Evolutionary conservation across 192 early-diverging fungal genomes (phyloP).

Genomic region (Backusella tuberculispora): DNA sequence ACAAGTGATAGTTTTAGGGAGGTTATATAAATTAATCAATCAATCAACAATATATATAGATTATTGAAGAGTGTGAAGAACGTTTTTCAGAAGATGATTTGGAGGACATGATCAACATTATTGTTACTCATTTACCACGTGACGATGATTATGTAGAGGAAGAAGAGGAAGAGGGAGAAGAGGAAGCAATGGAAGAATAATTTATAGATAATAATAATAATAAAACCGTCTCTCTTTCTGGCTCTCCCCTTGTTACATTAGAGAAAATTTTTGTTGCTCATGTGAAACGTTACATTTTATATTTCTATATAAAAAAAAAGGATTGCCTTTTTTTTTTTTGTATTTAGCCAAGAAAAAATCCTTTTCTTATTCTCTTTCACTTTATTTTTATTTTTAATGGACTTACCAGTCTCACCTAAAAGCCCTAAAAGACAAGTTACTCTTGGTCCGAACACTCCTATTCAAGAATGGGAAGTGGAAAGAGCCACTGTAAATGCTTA

Average conservation of each 20-base stretch:
- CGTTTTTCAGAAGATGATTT: slow-evolving; percentile 60
- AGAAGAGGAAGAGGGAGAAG: slow-evolving; percentile 41
- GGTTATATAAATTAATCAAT: neutral
- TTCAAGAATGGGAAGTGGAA: slow-evolving; percentile 29
- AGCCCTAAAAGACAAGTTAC: slow-evolving; percentile 12
- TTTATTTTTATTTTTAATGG: neutral
- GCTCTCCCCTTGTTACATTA: neutral
- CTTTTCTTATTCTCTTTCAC: neutral
- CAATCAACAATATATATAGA: slow-evolving; percentile 22
- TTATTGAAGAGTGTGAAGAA: slow-evolving; percentile 75
- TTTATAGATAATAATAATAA: neutral
- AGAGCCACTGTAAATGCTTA: slow-evolving; percentile 23
- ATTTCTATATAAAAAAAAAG: neutral
- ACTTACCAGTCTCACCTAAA: neutral
- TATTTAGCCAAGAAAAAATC: slow-evolving; percentile 7
- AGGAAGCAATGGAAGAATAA: slow-evolving; percentile 26
- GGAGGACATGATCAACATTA: slow-evolving; percentile 53
- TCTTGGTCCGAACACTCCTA: slow-evolving; percentile 18
- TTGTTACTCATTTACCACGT: slow-evolving; percentile 55
- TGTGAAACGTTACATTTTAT: slow-evolving; percentile 10
- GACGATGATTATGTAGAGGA: slow-evolving; percentile 45
- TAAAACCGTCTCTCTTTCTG: neutral
- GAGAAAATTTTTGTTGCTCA: neutral
- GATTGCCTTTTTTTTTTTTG: slow-evolving; percentile 10
- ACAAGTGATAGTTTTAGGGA: neutral